Conservation (phyloP, 2,329 filamentous ascomycete species). For the Corinectria fuckeliana region DNA sequence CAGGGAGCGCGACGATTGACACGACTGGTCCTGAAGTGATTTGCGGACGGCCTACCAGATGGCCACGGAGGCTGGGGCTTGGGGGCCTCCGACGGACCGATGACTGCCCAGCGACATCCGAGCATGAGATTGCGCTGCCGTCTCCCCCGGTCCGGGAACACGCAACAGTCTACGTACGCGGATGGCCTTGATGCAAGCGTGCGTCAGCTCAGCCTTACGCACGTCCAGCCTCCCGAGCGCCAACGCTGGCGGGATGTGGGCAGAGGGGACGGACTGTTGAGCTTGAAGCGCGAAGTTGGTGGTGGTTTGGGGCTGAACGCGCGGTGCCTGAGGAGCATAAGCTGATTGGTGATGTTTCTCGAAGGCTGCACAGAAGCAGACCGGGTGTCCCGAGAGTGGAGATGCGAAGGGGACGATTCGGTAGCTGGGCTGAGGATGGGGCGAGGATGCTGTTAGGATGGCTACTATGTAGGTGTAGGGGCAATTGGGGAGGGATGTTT, state of each 20-base stretch:
- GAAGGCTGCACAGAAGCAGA: background rate
- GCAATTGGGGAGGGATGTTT: background rate
- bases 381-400: background rate
- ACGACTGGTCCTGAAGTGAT: background rate
- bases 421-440: constrained; percentile 10
- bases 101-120: constrained; percentile 5
- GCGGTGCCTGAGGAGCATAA: background rate
- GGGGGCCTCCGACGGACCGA: background rate
- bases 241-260: background rate
- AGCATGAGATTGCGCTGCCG: background rate
- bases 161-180: constrained; percentile 15
- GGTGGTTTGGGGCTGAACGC: background rate
- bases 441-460: too few species aligned
- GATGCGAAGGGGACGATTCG: background rate
- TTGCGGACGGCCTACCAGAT: background rate
- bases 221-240: background rate
- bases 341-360: background rate
- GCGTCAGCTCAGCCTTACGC: constrained; percentile 21
- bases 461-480: background rate
- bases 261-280: background rate
- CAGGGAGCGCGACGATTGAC: too few species aligned
- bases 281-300: background rate
- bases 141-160: background rate
- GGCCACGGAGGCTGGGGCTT: background rate
- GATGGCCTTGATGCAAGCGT: background rate